Evolutionary conservation across 768 basidiomycete species (phyloP), one percentile per base, ranked within the genome.

Genomic region (Floccularia luteovirens): DNA sequence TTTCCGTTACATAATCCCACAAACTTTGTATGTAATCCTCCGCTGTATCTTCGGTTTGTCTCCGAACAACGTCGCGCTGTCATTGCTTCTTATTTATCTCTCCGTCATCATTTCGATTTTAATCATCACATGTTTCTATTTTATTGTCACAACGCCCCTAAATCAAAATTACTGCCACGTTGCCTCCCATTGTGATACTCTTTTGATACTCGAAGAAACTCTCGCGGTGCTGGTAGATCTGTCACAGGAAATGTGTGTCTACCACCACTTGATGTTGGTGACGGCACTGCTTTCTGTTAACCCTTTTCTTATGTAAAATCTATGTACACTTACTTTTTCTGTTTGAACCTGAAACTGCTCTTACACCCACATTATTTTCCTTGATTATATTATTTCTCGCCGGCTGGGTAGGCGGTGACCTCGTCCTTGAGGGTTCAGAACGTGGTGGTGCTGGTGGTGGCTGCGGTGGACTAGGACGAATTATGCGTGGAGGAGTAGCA

Each of bases 161-260:
- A 42, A 59, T 87, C 75, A 63, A 89, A 90, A 41, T 75, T 70
- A 49, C 82, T 79, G n/a, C 89, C 89, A 42, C 67, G 69, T 49
- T 66, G 61, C 38, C 79, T 76, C 22, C 84, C 82, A 53, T 78
- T 79, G 10, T 58, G 61, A 54, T 92, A 92, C 30, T 65, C 63
- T 52, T 70, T 82, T 21, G 55, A 49, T 23, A 55, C 63, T 4
- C 57, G 52, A 24, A 56, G 55, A 56, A 89, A 90, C 20, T 67
- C 65, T 28, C 86, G 75, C 3, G 89, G 89, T 11, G 79, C 77
- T 1, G 89, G 89, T 54, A 90, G 89, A 37, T 80, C 85, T 11
- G 66, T 62, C n/a, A 79, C 73, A 5, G 85, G 86, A 54, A 89
- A 91, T 12, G 69, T 79, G 52, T 87, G 82, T 17, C 69, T 57